Evolutionary conservation across 441 rosid genomes (phyloP), one percentile per base, ranked within the genome.

Genomic region (Erodium moschatum): DNA sequence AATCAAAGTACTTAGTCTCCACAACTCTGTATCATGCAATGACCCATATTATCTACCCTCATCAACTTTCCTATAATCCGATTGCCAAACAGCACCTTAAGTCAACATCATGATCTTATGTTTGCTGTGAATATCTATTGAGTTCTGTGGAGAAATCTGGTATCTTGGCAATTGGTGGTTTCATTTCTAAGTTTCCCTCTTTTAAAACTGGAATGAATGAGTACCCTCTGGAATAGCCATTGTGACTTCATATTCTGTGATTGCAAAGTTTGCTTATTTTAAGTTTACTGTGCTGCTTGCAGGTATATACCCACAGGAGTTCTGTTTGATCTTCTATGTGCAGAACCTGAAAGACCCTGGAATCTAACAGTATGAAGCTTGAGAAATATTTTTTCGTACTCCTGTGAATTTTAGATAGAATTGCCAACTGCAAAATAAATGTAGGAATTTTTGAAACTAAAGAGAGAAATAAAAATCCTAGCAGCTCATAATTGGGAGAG

Each of bases 251-350:
- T 48, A 18, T 18, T 31, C 27, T 67, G 16, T 8, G 60, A 16
- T 33, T 15, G 69, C 29, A 21, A 61, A 65, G 31, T 52, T 29
- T 54, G 2, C 21, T 27, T 33, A 38, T 56, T 44, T 35, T 13
- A 24, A 56, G 60, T n/a, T 27, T 6, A 16, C 31, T 62, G 66
- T 61, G 54, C 61, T 77, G 50, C 50, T 76, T 73, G 73, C 73
- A 89, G 98, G 98, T 84, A 86, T 73, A 85, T 86, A 70, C 98
- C 98, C 0, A 90, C 95, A 5, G 98, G 97, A 18, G 91, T 86
- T 72, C 96, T 93, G 58, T 93, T 89, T 70, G 98, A 93, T 79
- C 95, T 90, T 83, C 76, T 90, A 0, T 90, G 95, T 27, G 77
- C 89, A 0, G 89, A 90, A 74, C 97, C 95, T 0, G 89, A 87